These are phyloP conservation scores for Fraxinus dipetala DNA, from an alignment of 305 asterid genomes.

Conservation along the genomic window DNA sequence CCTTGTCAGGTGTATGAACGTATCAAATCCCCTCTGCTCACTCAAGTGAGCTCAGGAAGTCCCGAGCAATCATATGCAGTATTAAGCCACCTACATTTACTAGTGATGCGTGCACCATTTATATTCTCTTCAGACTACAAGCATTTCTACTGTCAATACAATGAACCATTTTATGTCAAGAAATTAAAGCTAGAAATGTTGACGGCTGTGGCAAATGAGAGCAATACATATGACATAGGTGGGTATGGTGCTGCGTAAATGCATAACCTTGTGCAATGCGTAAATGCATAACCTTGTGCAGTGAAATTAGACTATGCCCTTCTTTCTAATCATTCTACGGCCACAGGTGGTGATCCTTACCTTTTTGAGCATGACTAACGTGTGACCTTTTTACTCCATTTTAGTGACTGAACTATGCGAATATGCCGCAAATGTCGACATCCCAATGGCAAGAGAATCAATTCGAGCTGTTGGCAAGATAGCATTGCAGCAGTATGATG, in stretches of 20 bases:
- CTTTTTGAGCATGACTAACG: slow-evolving; percentile 16
- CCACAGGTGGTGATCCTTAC: slow-evolving; percentile 3
- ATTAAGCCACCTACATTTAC: slow-evolving; percentile 89
- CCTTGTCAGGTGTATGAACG: slow-evolving; percentile 86
- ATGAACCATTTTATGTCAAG: slow-evolving; percentile 95
- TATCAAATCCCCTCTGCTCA: slow-evolving; percentile 97
- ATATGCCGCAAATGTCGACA: slow-evolving; percentile 97
- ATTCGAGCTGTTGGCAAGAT: slow-evolving; percentile 99
- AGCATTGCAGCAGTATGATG: slow-evolving; percentile 97
- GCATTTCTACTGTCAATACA: slow-evolving; percentile 97
- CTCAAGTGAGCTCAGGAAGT: slow-evolving; percentile 97
- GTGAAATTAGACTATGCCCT: slow-evolving; percentile 13
- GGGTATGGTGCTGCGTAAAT: slow-evolving; percentile 25
- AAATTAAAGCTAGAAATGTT: slow-evolving; percentile 98
- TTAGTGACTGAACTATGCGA: slow-evolving; percentile 99
- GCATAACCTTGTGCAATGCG: slow-evolving; percentile 14
- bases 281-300: slow-evolving; percentile 18
- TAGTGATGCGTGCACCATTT: slow-evolving; percentile 96
- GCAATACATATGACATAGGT: slow-evolving; percentile 98
- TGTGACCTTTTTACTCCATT: slow-evolving; percentile 29
- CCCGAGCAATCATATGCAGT: slow-evolving; percentile 97
- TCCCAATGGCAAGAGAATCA: slow-evolving; percentile 98
- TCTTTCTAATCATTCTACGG: slow-evolving; percentile 15
- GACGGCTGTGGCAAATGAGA: slow-evolving; percentile 98
- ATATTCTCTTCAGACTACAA: slow-evolving; percentile 94